Evolutionary conservation across 768 basidiomycete species (phyloP), one percentile per base, ranked within the genome.

Genomic region (Suillus fuscotomentosus): DNA sequence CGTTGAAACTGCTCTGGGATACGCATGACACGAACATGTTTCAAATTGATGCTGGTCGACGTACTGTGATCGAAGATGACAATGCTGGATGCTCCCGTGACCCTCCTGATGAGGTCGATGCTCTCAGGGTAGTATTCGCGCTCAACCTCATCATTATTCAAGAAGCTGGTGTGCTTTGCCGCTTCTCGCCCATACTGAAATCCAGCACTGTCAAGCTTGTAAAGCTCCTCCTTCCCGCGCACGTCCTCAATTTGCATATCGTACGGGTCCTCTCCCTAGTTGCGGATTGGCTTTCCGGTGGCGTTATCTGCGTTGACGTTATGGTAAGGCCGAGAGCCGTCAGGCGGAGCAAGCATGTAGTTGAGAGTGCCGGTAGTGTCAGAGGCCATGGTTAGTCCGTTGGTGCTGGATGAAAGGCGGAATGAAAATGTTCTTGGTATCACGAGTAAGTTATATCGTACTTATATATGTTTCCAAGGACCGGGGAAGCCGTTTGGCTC

Each of bases 51-150:
- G 31, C 31, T 60, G 31, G 41, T 31, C 2, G 38, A 67, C 77
- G 36, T 48, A 75, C 79, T 82, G 59, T 81, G 78, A 61, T 82
- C 81, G 64, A 83, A 83, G 36, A 82, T 68, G 53, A 81, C 75
- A 41, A 73, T 72, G 20, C 70, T 72, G 56, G 66, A 75, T n/a
- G 80, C 82, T 15, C 78, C 79, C 1, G 79, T 80, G 42, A 75
- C 50, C 45, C 72, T 69, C 71, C 81, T 81, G 45, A 81, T 66
- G 22, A 81, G 68, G 61, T 76, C 76, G 34, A 67, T 53, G 56
- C 75, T 76, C 69, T 83, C 82, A 0, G 74, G 71, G 60, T 81
- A 82, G 64, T 83, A 83, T 41, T 74, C 75, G 38, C 60, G 60
- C 60, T 76, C 65, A 60, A 83, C 77, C 60, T 73, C 79, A 15